A percentile compares a stretch with the other conserved stretches of the same genome.
phyloP scores from a whole-genome alignment of 129 eudicot species.

The Gnaphalium uliginosum region DNA sequence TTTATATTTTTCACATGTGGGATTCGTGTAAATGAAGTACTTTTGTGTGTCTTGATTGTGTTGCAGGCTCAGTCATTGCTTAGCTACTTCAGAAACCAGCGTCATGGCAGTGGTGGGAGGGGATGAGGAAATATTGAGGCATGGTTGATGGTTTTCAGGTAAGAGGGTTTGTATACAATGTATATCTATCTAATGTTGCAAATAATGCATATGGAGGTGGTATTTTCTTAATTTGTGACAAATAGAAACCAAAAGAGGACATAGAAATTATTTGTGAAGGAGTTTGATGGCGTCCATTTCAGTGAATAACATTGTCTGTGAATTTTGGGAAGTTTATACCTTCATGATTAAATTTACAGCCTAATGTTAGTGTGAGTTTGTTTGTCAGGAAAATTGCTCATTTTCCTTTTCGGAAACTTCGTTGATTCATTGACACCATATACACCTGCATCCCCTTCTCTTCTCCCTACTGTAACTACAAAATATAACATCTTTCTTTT shows the following conservation, averaged over 20 bases:
- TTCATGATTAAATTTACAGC: conserved; percentile 38
- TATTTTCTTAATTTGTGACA: conserved; percentile 36
- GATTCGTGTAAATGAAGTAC: background rate
- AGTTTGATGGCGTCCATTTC: conserved; percentile 6
- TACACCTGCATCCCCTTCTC: background rate
- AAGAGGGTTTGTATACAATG: conserved; percentile 39
- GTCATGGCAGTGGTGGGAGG: conserved; percentile 66
- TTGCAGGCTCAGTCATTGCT: conserved; percentile 84
- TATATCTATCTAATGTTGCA: conserved; percentile 40
- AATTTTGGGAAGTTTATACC: conserved; percentile 37
- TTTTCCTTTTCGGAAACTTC: background rate
- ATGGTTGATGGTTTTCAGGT: conserved; percentile 26
- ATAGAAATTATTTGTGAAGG: conserved; percentile 33
- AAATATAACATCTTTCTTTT: background rate
- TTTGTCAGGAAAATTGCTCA: conserved; percentile 6
- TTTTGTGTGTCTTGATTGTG: conserved; percentile 18
- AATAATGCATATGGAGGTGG: conserved; percentile 43
- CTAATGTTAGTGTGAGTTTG: conserved; percentile 41
- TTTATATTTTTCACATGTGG: background rate
- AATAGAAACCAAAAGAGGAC: conserved; percentile 24
- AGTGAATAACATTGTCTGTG: conserved; percentile 18
- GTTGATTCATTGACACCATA: background rate
- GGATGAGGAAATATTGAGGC: conserved; percentile 37
- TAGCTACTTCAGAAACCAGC: conserved; percentile 67
- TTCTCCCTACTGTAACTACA: background rate